phyloP scores from a whole-genome alignment of 2,329 filamentous ascomycete genomes.

The Sclerotinia spermophila region DNA sequence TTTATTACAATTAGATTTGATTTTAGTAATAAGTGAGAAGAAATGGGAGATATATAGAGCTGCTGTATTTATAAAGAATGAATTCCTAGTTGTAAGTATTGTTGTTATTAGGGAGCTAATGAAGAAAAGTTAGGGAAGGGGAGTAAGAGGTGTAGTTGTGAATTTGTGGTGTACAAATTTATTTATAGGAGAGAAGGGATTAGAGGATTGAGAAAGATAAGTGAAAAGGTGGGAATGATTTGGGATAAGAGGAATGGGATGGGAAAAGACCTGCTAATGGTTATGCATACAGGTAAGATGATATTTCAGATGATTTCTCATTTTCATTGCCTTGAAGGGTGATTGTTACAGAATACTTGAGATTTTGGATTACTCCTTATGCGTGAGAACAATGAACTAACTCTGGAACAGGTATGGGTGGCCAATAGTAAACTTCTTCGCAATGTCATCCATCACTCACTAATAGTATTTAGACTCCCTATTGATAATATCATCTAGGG shows the following conservation, averaged over 20 bases:
- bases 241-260: not conserved
- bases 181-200: not conserved
- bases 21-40: not conserved
- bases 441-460: not conserved
- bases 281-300: slow-evolving; percentile 3
- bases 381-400: not conserved
- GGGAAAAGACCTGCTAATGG: not conserved
- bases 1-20: not conserved
- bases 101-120: slow-evolving; percentile 75
- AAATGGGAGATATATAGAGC: slow-evolving; percentile 42
- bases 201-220: slow-evolving; percentile 6
- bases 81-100: slow-evolving; percentile 94
- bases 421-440: not conserved
- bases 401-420: not conserved
- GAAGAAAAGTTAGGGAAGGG: slow-evolving; percentile 39
- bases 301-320: not conserved
- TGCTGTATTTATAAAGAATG: slow-evolving; percentile 95
- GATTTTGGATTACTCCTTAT: not conserved
- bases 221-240: not conserved
- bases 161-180: slow-evolving; percentile 3
- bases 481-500: slow-evolving; percentile 5
- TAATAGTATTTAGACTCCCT: not conserved
- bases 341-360: not conserved
- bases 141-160: not conserved
- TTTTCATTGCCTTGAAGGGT: not conserved